These are phyloP conservation scores for Solanum hybrid DNA, from an alignment of 305 asterid species.

Conservation along the genomic window DNA sequence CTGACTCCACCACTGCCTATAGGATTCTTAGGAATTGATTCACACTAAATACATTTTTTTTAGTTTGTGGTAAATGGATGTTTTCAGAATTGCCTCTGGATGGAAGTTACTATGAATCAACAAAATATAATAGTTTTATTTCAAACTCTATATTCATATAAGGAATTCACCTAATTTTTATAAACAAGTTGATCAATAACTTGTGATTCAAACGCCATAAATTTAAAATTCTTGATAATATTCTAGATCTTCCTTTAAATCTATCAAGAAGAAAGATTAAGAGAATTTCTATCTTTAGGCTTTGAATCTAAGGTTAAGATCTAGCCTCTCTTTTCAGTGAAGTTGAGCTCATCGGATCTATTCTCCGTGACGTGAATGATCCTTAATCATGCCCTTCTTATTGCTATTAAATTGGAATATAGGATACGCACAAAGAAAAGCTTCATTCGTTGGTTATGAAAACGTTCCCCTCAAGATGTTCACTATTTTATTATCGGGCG, in stretches of 20 bases:
- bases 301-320: neutral
- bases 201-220: neutral
- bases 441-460: too few relatives aligned
- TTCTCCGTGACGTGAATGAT: too few relatives aligned
- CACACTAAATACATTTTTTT: too few relatives aligned
- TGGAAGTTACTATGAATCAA: neutral
- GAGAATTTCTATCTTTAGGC: neutral
- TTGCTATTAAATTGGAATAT: too few relatives aligned
- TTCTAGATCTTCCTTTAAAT: neutral
- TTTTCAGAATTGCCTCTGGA: neutral
- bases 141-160: neutral
- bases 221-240: neutral
- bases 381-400: too few relatives aligned
- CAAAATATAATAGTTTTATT: neutral
- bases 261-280: neutral
- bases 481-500: neutral
- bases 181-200: neutral
- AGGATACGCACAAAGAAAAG: too few relatives aligned
- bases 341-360: too few relatives aligned
- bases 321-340: neutral
- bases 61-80: neutral
- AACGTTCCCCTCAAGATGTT: neutral
- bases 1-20: fast-evolving
- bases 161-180: neutral
- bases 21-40: too few relatives aligned